These are phyloP conservation scores for Monosporozyma servazzii DNA, from an alignment of 805 yeast species.

Conservation along the genomic window DNA sequence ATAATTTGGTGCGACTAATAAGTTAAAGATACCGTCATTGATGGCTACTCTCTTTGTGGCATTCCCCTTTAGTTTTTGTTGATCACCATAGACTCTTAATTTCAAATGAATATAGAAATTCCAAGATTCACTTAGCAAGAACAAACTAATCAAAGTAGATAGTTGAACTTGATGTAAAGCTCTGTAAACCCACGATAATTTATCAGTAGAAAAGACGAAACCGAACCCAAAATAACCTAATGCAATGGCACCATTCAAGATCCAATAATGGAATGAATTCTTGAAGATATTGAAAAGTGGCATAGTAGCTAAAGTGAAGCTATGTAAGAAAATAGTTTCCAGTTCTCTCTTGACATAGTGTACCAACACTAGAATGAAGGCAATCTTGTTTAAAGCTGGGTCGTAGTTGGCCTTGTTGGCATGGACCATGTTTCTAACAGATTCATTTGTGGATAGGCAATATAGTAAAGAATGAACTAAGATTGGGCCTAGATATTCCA, in stretches of 20 bases:
- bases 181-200: constrained; percentile 12
- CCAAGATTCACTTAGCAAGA: constrained; percentile 56
- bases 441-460: constrained; percentile 24
- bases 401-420: constrained; percentile 8
- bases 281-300: constrained; percentile 80
- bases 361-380: constrained; percentile 42
- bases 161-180: constrained; percentile 14
- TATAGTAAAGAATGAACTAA: constrained; percentile 67
- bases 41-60: constrained; percentile 36
- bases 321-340: constrained; percentile 79
- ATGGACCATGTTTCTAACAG: neutral
- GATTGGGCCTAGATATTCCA: constrained; percentile 88
- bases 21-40: constrained; percentile 71
- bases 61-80: constrained; percentile 28
- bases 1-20: constrained; percentile 89
- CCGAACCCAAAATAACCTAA: constrained; percentile 46
- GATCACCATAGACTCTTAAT: constrained; percentile 43
- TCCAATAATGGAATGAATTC: constrained; percentile 88
- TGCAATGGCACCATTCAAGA: constrained; percentile 62
- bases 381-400: constrained; percentile 23
- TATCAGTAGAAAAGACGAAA: constrained; percentile 15
- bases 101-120: constrained; percentile 65
- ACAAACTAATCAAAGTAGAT: constrained; percentile 33
- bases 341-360: constrained; percentile 85
- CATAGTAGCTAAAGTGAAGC: constrained; percentile 86